Percentiles rank a stretch among this genome's conserved stretches.
These are phyloP conservation scores for Tulasnella sp. DNA, from an alignment of 768 basidiomycete species.

Conservation along the genomic window DNA sequence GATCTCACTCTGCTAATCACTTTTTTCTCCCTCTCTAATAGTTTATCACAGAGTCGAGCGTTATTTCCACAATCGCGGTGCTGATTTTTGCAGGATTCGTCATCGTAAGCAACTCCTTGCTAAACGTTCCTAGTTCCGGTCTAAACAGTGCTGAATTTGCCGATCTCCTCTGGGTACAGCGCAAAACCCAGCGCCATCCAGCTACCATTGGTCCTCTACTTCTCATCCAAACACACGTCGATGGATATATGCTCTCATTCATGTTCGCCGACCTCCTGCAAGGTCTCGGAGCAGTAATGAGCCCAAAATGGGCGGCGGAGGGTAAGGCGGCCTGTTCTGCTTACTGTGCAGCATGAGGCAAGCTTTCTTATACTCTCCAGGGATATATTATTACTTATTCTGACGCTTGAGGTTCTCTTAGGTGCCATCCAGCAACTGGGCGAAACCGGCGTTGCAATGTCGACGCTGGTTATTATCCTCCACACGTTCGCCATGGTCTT, in stretches of 20 bases:
- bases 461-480: constrained; percentile 14
- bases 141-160: neutral
- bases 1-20: neutral
- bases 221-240: constrained; percentile 18
- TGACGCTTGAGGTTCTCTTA: neutral
- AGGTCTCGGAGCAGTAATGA: constrained; percentile 13
- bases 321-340: constrained; percentile 7
- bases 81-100: constrained; percentile 11
- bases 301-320: constrained; percentile 14
- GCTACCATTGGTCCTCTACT: neutral
- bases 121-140: neutral
- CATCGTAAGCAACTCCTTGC: neutral
- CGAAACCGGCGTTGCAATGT: constrained; percentile 18
- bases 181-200: constrained; percentile 7
- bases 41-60: constrained; percentile 16
- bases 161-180: neutral
- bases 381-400: neutral
- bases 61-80: constrained; percentile 15
- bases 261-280: constrained; percentile 18
- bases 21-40: neutral
- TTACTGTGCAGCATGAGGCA: constrained; percentile 17
- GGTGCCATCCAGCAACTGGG: constrained; percentile 17
- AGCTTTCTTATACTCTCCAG: neutral
- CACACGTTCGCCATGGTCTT: constrained; percentile 19
- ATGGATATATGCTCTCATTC: constrained; percentile 19